Evolutionary conservation across 345 rosid species (phyloP).

Genomic region (Moricandia arvensis): DNA sequence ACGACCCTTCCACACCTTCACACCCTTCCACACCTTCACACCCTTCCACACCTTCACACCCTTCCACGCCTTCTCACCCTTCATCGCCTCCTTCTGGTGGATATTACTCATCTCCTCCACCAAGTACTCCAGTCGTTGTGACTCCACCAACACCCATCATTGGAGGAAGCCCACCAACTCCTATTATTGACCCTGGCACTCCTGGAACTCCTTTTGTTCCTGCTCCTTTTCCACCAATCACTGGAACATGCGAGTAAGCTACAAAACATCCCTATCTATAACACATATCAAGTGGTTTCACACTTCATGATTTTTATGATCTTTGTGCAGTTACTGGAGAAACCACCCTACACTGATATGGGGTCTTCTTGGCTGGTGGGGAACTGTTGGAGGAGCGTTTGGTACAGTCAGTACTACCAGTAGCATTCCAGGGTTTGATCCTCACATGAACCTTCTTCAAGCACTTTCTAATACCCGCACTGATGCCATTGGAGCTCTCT

Average conservation of each 20-base stretch:
- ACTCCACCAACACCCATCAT: slow-evolving; percentile 51
- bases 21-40: slow-evolving; percentile 46
- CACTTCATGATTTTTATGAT: not conserved
- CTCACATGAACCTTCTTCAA: slow-evolving; percentile 67
- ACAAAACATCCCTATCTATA: not conserved
- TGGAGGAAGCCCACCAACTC: slow-evolving; percentile 52
- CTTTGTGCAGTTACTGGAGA: slow-evolving; percentile 77
- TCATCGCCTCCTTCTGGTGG: slow-evolving; percentile 51
- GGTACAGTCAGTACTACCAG: slow-evolving; percentile 42
- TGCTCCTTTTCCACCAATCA: slow-evolving; percentile 64
- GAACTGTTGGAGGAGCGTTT: slow-evolving; percentile 63
- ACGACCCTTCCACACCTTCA: slow-evolving; percentile 43
- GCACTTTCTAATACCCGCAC: slow-evolving; percentile 73
- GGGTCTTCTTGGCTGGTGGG: slow-evolving; percentile 92
- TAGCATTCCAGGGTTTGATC: slow-evolving; percentile 54
- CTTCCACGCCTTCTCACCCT: slow-evolving; percentile 47
- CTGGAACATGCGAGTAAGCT: slow-evolving; percentile 89
- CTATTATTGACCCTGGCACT: slow-evolving; percentile 36
- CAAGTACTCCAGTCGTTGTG: slow-evolving; percentile 45
- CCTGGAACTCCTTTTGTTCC: slow-evolving; percentile 56
- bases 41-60: slow-evolving; percentile 45
- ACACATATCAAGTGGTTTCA: not conserved
- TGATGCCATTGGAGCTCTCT: slow-evolving; percentile 71
- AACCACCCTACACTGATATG: slow-evolving; percentile 73
- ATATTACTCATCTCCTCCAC: slow-evolving; percentile 52